Percentiles rank a stretch among this genome's conserved stretches.
Evolutionary conservation across 2,329 filamentous ascomycete species (phyloP).

Genomic region (Talaromyces albobiverticillius): DNA sequence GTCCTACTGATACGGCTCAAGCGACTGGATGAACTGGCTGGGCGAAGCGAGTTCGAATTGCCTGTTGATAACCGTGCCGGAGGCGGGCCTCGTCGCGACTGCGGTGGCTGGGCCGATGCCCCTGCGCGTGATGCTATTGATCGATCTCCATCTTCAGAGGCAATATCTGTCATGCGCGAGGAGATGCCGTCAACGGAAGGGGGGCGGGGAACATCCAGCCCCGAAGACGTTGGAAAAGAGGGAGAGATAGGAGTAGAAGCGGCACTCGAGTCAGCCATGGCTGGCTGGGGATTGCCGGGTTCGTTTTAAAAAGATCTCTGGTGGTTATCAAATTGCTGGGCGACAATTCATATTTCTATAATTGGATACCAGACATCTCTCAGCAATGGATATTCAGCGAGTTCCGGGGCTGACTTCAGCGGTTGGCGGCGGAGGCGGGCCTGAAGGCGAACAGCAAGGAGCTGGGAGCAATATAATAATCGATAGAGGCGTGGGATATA

Average conservation of each 20-base stretch:
- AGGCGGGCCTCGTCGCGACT: conserved; percentile 55
- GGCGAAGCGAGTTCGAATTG: conserved; percentile 46
- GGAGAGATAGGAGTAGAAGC: conserved; percentile 12
- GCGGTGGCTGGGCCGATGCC: conserved; percentile 55
- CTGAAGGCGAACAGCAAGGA: conserved; percentile 10
- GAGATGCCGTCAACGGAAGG: conserved; percentile 54
- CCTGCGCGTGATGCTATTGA: conserved; percentile 20
- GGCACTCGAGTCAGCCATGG: conserved; percentile 13
- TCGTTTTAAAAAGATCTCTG: background rate
- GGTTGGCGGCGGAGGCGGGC: background rate
- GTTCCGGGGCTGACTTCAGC: background rate
- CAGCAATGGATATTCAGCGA: background rate
- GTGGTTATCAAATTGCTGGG: conserved; percentile 1
- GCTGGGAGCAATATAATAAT: background rate
- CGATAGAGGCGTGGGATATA: conserved; percentile 1
- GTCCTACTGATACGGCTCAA: conserved; percentile 71
- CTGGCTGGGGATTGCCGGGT: background rate
- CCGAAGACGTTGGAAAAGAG: conserved; percentile 18
- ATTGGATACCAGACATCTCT: background rate
- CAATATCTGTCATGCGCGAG: conserved; percentile 66
- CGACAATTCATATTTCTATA: conserved; percentile 6
- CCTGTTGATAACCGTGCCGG: conserved; percentile 38
- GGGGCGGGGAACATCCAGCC: conserved; percentile 52
- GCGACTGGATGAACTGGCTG: conserved; percentile 47
- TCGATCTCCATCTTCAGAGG: conserved; percentile 51